A percentile compares a stretch with the other conserved stretches of the same genome.
Evolutionary conservation across 371 early-diverging fungal species (phyloP).

Genomic region (Fennellomyces sp.): DNA sequence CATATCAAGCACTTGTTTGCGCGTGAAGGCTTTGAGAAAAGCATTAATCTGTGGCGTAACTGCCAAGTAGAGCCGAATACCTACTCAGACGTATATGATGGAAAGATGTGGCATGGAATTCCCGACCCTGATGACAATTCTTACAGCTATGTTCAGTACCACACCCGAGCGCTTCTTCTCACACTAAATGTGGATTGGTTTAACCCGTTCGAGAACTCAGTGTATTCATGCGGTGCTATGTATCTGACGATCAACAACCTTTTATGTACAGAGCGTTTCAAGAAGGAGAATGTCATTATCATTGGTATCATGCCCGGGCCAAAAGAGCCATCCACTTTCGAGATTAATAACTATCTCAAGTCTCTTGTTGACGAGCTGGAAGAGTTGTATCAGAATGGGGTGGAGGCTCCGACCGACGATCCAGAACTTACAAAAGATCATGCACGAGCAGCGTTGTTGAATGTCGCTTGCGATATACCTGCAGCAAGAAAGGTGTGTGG

Average conservation of each 20-base stretch:
- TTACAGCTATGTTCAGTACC: neutral
- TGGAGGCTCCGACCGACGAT: neutral
- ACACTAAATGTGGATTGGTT: slow-evolving; percentile 18
- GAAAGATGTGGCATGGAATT: neutral
- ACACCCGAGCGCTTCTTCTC: neutral
- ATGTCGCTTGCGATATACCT: slow-evolving; percentile 1
- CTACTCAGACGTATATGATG: neutral
- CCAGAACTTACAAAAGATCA: neutral
- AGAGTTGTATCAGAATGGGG: neutral
- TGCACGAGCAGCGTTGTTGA: neutral
- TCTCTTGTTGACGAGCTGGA: slow-evolving; percentile 13
- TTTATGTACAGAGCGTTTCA: slow-evolving; percentile 1
- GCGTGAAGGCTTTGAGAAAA: too few species aligned
- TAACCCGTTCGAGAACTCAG: neutral
- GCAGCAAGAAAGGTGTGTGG: neutral
- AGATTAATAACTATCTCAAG: slow-evolving; percentile 12
- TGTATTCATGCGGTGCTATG: slow-evolving; percentile 10
- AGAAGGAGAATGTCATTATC: slow-evolving; percentile 12
- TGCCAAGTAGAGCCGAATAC: neutral
- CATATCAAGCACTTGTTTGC: too few species aligned
- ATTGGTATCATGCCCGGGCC: slow-evolving; percentile 13
- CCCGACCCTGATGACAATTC: neutral
- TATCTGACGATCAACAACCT: slow-evolving; percentile 17
- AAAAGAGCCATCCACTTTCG: neutral
- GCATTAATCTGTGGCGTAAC: too few species aligned